Evolutionary conservation across 2,329 filamentous ascomycete genomes (phyloP).

Genomic region (Westerdykella sp.): DNA sequence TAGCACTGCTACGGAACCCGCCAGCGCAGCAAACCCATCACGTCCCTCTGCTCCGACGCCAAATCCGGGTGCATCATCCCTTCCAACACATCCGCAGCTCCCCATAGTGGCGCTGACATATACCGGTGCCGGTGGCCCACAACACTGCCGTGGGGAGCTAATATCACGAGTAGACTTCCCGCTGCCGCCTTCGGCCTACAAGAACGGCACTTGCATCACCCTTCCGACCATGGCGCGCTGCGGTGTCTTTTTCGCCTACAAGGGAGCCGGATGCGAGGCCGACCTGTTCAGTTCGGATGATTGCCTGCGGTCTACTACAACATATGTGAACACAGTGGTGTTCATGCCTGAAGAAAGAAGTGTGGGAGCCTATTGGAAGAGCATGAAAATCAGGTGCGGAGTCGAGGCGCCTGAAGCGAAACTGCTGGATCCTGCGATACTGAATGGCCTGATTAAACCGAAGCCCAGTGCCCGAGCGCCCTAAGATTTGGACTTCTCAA

Average conservation of each 20-base stretch:
- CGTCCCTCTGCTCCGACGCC: constrained; percentile 3
- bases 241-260: constrained; percentile 29
- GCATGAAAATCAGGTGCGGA: constrained; percentile 32
- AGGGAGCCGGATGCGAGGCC: constrained; percentile 32
- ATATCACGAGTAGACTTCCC: constrained; percentile 22
- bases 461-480: no score
- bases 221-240: constrained; percentile 28
- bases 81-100: constrained; percentile 9
- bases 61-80: constrained; percentile 7
- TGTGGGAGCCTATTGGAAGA: constrained; percentile 29
- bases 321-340: constrained; percentile 30
- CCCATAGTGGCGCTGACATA: constrained; percentile 31
- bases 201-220: constrained; percentile 28
- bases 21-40: constrained; percentile 2
- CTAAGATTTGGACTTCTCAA: no score
- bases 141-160: constrained; percentile 30
- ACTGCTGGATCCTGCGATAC: constrained; percentile 24
- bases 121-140: constrained; percentile 28
- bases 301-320: constrained; percentile 24
- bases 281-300: constrained; percentile 25
- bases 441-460: constrained; percentile 24
- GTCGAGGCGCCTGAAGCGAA: constrained; percentile 24
- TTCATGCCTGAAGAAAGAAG: constrained; percentile 33
- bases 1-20: constrained; percentile 6
- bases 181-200: constrained; percentile 20